Conservation (phyloP, 495 filamentous ascomycete genomes). For the Cercophora newfieldiana region DNA sequence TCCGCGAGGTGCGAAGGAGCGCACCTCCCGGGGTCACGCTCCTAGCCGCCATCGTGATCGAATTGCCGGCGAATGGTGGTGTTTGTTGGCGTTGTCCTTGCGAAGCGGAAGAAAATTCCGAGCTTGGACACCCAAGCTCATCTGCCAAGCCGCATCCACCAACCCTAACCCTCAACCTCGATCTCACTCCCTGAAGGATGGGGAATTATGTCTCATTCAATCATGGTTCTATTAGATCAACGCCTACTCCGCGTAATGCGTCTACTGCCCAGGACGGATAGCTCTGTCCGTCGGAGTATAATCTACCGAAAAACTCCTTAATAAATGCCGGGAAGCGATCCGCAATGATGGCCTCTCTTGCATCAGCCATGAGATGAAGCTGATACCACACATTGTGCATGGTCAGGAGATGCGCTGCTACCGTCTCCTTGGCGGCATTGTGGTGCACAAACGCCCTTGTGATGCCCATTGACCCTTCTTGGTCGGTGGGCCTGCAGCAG, state of each 20-base stretch:
- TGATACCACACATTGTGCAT: conserved; percentile 95
- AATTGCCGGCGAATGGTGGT: conserved; percentile 12
- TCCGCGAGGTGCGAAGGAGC: conserved; percentile 59
- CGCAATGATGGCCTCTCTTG: conserved; percentile 76
- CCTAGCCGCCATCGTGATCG: conserved; percentile 29
- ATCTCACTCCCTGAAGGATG: not conserved
- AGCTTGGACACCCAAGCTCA: conserved; percentile 14
- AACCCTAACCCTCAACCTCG: conserved; percentile 24
- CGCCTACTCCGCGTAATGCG: conserved; percentile 78
- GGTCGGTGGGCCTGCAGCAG: conserved; percentile 65
- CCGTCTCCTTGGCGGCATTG: conserved; percentile 89
- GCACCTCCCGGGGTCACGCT: conserved; percentile 59
- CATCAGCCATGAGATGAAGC: conserved; percentile 73
- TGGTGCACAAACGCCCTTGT: conserved; percentile 91
- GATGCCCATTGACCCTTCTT: conserved; percentile 74
- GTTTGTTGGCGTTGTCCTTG: conserved; percentile 1
- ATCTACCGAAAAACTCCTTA: conserved; percentile 68
- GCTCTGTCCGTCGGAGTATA: conserved; percentile 66
- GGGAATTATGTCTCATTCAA: not conserved
- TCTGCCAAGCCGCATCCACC: not conserved
- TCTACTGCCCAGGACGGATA: conserved; percentile 83
- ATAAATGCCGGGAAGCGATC: conserved; percentile 81
- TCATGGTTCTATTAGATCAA: conserved; percentile 61
- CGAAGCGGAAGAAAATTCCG: conserved; percentile 23
- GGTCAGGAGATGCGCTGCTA: conserved; percentile 88